A percentile compares a stretch with the other conserved stretches of the same genome.
phyloP scores from a whole-genome alignment of 768 basidiomycete species.

The Cantharellus anzutake region DNA sequence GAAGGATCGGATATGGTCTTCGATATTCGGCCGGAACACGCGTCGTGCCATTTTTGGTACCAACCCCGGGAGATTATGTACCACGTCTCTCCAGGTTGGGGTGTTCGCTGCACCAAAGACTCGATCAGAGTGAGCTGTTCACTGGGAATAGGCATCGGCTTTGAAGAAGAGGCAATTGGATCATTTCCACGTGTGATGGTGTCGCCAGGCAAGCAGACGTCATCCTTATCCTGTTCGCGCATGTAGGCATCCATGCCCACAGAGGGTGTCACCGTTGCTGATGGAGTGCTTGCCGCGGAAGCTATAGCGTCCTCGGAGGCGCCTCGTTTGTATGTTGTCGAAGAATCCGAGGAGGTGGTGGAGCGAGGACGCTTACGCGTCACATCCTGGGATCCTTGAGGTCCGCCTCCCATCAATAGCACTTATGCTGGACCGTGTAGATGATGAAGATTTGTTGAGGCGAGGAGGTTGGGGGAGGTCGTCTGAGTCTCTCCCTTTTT shows the following conservation, averaged over 20 bases:
- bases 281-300: conserved; percentile 1
- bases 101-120: conserved; percentile 24
- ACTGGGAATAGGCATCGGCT: conserved; percentile 15
- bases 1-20: conserved; percentile 33
- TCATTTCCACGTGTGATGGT: conserved; percentile 7
- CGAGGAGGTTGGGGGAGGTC: too few relatives aligned
- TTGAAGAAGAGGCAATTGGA: conserved; percentile 14
- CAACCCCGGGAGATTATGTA: conserved; percentile 52
- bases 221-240: conserved; percentile 17
- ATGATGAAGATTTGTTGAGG: too few relatives aligned
- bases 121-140: conserved; percentile 37
- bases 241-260: conserved; percentile 40
- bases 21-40: conserved; percentile 33
- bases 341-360: conserved; percentile 11
- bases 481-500: too few relatives aligned
- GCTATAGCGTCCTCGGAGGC: conserved; percentile 39
- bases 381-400: neutral
- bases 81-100: conserved; percentile 58
- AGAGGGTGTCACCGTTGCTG: conserved; percentile 18
- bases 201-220: neutral
- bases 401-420: neutral
- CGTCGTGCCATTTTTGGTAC: conserved; percentile 60
- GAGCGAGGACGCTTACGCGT: conserved; percentile 17
- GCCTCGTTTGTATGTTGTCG: conserved; percentile 51
- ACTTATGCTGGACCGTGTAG: too few relatives aligned